A percentile compares a stretch with the other conserved stretches of the same genome.
Conservation (phyloP, 2,329 filamentous ascomycete genomes). For the Botrytis squamosa region DNA sequence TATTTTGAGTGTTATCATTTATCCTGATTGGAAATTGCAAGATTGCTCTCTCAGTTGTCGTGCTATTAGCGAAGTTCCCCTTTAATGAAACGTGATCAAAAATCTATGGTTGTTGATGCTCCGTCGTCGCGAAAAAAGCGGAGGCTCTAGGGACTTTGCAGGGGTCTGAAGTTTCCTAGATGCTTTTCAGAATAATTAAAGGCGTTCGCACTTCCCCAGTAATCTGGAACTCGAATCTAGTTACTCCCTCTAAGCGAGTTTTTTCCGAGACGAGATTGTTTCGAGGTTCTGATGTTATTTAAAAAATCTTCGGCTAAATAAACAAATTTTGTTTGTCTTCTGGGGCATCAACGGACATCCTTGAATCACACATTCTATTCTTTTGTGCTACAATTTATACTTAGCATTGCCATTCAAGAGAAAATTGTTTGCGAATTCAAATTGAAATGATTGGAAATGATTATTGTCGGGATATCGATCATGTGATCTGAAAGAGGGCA, state of each 20-base stretch:
- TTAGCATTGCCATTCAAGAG: neutral
- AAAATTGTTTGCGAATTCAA: neutral
- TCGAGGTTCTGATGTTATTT: too few relatives aligned
- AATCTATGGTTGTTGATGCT: neutral
- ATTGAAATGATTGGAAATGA: neutral
- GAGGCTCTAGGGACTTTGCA: neutral
- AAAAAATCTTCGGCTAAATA: too few relatives aligned
- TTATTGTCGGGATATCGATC: too few relatives aligned
- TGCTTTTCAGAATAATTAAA: neutral
- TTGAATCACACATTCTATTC: neutral
- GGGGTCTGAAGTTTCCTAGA: neutral
- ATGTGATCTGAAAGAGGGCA: too few relatives aligned
- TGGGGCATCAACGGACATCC: accelerated
- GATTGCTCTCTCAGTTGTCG: neutral
- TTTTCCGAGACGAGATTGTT: neutral
- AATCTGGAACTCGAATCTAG: neutral
- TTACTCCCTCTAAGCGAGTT: neutral
- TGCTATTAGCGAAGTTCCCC: neutral
- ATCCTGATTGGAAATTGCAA: neutral
- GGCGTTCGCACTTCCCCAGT: neutral
- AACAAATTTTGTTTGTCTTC: neutral
- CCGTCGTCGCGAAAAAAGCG: neutral
- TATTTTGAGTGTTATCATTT: neutral
- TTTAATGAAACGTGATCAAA: neutral
- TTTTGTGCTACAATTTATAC: neutral